Evolutionary conservation across 1,284 basidiomycete species (phyloP), one percentile per base, ranked within the genome.

Genomic region (Cryptococcus deneoformans): DNA sequence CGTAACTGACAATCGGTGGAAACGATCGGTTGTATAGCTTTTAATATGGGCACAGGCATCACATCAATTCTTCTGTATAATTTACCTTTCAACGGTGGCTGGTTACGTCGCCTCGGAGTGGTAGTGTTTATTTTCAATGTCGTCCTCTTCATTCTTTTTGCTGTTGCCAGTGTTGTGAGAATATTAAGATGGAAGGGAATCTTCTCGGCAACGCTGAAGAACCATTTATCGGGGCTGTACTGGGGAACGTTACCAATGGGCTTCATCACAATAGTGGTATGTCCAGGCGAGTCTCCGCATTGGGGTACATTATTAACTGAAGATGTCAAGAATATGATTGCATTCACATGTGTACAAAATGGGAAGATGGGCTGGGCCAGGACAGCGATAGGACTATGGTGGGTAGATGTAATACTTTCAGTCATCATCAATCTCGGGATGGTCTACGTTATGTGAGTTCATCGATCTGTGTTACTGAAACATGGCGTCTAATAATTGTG

Each of bases 241-340:
- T 80, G 85, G 36, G 85, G 86, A 10, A 84, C 83, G 29, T 83
- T 87, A 54, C 84, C 87, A 0, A 90, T 90, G 87, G 87, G 84
- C 5, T 80, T 82, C 11, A 81, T 83, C 0, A 90, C 88, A 0
- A 77, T 90, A 38, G 80, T 90, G 56, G 73, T 72, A 53, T 63
- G 72, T 70, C 36, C 7, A 3, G 29, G 34, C 20, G 38, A 9
- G 29, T 10, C 9, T 66, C 64, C 57, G 74, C 50, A 68, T 76
- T 38, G 35, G 43, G n/a, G 24, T 45, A 45, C 39, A 20, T 29
- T 54, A 5, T 55, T 66, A 70, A 44, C 77, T 62, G 52, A 70
- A 20, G 1, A 46, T 38, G 8, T 10, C 35, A 55, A 71, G 68
- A 77, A 76, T 64, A 80, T 80, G 79, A 69, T 86, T 54, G 85